Evolutionary conservation across 164 flowering plant species (phyloP).

Genomic region (Platanus orientalis): DNA sequence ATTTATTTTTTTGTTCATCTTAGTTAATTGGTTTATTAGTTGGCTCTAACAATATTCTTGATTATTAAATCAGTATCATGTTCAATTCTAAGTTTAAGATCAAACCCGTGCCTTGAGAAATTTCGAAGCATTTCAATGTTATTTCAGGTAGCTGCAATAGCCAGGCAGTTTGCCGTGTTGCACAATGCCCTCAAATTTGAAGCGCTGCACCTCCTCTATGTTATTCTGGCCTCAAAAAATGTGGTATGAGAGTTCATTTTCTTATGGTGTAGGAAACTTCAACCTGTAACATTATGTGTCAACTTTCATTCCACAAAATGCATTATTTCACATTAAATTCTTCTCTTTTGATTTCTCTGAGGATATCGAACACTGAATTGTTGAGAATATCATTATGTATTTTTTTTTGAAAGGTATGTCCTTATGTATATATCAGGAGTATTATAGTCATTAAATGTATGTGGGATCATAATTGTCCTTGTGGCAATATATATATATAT

Average conservation of each 20-base stretch:
- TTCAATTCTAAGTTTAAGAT: background rate
- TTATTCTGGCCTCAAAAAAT: slow-evolving; percentile 54
- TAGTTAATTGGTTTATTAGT: background rate
- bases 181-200: slow-evolving; percentile 85
- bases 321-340: too few species aligned
- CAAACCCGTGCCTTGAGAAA: background rate
- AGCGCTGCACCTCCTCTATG: slow-evolving; percentile 62
- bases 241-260: slow-evolving; percentile 40
- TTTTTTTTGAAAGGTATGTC: too few species aligned
- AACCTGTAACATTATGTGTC: too few species aligned
- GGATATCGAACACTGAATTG: too few species aligned
- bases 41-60: background rate
- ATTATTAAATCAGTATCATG: background rate
- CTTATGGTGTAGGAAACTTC: background rate
- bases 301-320: too few species aligned
- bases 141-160: slow-evolving; percentile 55
- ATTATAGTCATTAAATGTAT: too few species aligned
- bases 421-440: too few species aligned
- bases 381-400: too few species aligned
- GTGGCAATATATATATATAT: too few species aligned
- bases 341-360: too few species aligned
- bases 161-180: slow-evolving; percentile 69
- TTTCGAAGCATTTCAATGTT: slow-evolving; percentile 3
- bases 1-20: slow-evolving; percentile 1
- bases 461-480: too few species aligned